Percentiles rank a stretch among this genome's conserved stretches.
Conservation (phyloP, 2,329 filamentous ascomycete species). For the Dactylellina sp. region DNA sequence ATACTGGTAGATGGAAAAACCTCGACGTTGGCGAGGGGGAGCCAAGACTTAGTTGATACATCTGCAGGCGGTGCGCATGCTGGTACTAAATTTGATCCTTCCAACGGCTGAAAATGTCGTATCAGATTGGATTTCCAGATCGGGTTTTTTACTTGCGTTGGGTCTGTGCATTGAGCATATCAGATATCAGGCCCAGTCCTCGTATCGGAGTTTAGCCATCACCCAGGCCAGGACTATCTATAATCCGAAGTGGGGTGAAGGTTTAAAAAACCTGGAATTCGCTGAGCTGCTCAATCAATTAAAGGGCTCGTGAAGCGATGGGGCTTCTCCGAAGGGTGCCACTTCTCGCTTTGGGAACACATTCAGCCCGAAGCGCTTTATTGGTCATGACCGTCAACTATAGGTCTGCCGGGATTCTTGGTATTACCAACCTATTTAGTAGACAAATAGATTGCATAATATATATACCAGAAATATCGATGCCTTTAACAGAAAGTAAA, state of each 20-base stretch:
- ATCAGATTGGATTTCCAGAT: not conserved
- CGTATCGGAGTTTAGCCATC: not conserved
- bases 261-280: not conserved
- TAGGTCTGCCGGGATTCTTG: not conserved
- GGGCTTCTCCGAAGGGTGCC: not conserved
- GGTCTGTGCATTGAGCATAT: not conserved
- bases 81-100: no score
- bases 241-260: slow-evolving; percentile 18
- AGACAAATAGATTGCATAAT: slow-evolving; percentile 30
- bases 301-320: not conserved
- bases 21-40: not conserved
- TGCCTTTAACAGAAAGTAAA: no score
- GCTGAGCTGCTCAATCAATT: no score
- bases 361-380: not conserved
- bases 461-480: not conserved
- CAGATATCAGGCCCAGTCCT: not conserved
- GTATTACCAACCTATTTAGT: not conserved
- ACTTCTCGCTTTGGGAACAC: no score
- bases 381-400: no score
- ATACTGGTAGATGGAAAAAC: not conserved
- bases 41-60: not conserved
- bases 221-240: slow-evolving; percentile 21
- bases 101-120: slow-evolving; percentile 32
- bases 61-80: not conserved
- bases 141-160: not conserved